These are phyloP conservation scores for Coix lacrymajobi DNA, from an alignment of 176 grass and related monocot genomes.

Conservation along the genomic window DNA sequence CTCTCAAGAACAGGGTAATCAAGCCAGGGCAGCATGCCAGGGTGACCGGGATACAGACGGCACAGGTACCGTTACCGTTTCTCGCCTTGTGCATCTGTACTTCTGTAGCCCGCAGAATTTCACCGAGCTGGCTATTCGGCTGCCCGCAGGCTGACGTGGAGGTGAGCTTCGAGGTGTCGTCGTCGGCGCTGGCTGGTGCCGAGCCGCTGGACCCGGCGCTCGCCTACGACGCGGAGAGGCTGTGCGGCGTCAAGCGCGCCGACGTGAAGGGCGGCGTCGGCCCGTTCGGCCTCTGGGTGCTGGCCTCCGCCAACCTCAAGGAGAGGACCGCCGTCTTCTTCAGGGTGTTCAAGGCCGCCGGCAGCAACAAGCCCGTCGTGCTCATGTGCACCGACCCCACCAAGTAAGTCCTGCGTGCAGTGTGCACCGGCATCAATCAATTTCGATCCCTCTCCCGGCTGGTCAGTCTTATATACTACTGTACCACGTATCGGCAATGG, in stretches of 20 bases:
- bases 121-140: not conserved
- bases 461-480: too few relatives aligned
- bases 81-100: not conserved
- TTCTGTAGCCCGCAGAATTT: too few relatives aligned
- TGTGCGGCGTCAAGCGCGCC: conserved; percentile 45
- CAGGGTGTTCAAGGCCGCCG: conserved; percentile 47
- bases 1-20: conserved; percentile 23
- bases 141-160: conserved; percentile 67
- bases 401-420: conserved; percentile 31
- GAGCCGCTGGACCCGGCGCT: conserved; percentile 51
- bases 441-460: too few relatives aligned
- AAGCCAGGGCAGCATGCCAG: conserved; percentile 37
- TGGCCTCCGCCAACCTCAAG: conserved; percentile 39
- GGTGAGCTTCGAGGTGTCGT: conserved; percentile 61
- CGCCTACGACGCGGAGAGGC: conserved; percentile 39
- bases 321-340: conserved; percentile 77
- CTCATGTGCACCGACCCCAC: conserved; percentile 90
- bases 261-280: conserved; percentile 53
- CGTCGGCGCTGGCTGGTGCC: conserved; percentile 41
- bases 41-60: conserved; percentile 47
- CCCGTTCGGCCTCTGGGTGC: conserved; percentile 77
- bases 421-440: not conserved
- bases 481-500: too few relatives aligned
- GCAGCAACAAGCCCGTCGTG: conserved; percentile 31
- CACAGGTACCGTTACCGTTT: conserved; percentile 32